Evolutionary conservation across 129 eudicot genomes (phyloP), one percentile per base, ranked within the genome.

Genomic region (Saposhnikovia divaricata): DNA sequence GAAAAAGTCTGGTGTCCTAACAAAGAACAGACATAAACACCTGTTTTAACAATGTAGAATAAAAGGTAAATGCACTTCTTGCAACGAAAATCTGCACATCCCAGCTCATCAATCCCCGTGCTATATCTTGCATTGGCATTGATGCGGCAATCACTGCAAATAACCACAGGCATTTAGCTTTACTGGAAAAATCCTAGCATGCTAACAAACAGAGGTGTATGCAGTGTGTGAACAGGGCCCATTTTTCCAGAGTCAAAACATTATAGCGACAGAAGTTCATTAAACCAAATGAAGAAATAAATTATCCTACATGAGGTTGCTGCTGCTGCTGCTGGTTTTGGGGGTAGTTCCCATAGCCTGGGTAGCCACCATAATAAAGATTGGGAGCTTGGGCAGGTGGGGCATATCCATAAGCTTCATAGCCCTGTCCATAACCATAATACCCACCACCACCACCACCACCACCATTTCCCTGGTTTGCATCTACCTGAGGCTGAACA

Each of bases 371-470:
- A 82, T 91, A 88, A 80, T 93, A 93, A 85, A 88, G 69, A 66
- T 86, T 85, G 40, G 98, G 97, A 83, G 90, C 96, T 83, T 91
- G 98, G 45, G 89, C 89, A 69, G 92, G 86, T 3, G 93, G 88
- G 59, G 89, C 97, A 87, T 88, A 88, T 42, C 90, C 98, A 66
- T 93, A 90, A 68, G 90, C 81, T 78, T 90, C 93, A 79, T 90
- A 90, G 78, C 96, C 94, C 31, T 90, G 92, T 78, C 92, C 85
- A 85, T 89, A 93, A 55, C 92, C 97, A 82, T 89, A 87, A 84
- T 89, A 91, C 5, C 78, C 77, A 6, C 45, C 74, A 34, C 23
- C 75, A 40, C n/a, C n/a, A 39, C 42, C 72, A 65, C 72, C 13
- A 40, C 90, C 91, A 59, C 91, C 87, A 79, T 82, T 87, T 88